These are phyloP conservation scores for Henningerozyma blattae DNA, from an alignment of 805 yeast genomes.

Conservation along the genomic window DNA sequence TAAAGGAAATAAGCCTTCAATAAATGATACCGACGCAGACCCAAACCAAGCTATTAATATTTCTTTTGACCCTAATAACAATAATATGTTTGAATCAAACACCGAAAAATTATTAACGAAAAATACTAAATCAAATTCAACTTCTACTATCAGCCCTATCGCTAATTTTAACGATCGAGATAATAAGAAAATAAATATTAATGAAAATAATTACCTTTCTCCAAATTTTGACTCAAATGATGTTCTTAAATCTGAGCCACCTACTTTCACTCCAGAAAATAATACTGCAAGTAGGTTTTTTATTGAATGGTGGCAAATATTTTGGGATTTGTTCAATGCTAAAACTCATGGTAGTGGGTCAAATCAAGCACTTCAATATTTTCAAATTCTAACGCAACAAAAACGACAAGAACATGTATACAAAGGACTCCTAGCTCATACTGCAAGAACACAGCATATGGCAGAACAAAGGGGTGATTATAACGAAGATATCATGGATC, in stretches of 20 bases:
- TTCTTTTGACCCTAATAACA: no score
- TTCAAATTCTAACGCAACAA: slow-evolving; percentile 46
- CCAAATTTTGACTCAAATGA: no score
- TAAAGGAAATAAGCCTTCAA: no score
- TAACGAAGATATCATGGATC: slow-evolving; percentile 23
- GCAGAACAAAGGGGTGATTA: slow-evolving; percentile 28
- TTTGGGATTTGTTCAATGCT: slow-evolving; percentile 88
- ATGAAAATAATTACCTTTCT: neutral
- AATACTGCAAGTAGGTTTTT: slow-evolving; percentile 83
- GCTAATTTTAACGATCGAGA: no score
- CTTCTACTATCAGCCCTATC: no score
- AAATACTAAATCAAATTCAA: no score
- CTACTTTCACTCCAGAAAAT: slow-evolving; percentile 19
- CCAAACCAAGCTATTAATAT: no score
- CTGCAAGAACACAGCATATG: slow-evolving; percentile 34
- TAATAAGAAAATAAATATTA: neutral
- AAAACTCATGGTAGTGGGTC: slow-evolving; percentile 56
- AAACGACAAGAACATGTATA: slow-evolving; percentile 48
- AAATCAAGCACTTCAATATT: slow-evolving; percentile 56
- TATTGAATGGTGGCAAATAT: slow-evolving; percentile 93
- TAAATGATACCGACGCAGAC: no score
- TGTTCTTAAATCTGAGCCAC: neutral
- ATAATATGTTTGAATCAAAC: no score
- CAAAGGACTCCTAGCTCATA: slow-evolving; percentile 32
- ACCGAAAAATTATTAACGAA: no score